A percentile compares a stretch with the other conserved stretches of the same genome.
These are phyloP conservation scores for Diaporthe humulicola DNA, from an alignment of 2,329 filamentous ascomycete species.

Conservation along the genomic window DNA sequence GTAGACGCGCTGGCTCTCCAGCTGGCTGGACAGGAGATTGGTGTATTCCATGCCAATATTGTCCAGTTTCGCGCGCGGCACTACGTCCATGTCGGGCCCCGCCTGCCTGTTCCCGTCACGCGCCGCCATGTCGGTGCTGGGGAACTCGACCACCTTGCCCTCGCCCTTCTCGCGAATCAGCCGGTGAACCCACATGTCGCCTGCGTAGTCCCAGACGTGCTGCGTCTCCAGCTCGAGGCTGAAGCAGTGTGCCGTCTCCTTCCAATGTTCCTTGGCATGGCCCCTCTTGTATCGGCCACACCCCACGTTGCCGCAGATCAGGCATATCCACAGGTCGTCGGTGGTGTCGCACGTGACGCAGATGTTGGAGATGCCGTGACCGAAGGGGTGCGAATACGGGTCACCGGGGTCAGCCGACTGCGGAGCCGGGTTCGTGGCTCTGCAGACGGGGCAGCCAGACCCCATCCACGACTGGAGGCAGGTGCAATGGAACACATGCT, in stretches of 20 bases:
- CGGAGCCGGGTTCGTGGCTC: slow-evolving; percentile 76
- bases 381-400: slow-evolving; percentile 68
- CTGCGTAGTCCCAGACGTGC: slow-evolving; percentile 97
- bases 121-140: slow-evolving; percentile 56
- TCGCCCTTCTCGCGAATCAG: slow-evolving; percentile 95
- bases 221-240: slow-evolving; percentile 94
- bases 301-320: slow-evolving; percentile 92
- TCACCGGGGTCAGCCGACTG: slow-evolving; percentile 59
- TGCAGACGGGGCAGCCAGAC: slow-evolving; percentile 92
- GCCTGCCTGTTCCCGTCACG: slow-evolving; percentile 42
- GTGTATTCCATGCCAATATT: slow-evolving; percentile 95
- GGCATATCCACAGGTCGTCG: slow-evolving; percentile 92
- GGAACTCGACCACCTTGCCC: slow-evolving; percentile 92
- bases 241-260: slow-evolving; percentile 89
- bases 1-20: slow-evolving; percentile 92
- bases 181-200: slow-evolving; percentile 95
- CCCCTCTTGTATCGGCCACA: slow-evolving; percentile 95
- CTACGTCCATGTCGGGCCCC: slow-evolving; percentile 64
- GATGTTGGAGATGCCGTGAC: slow-evolving; percentile 73
- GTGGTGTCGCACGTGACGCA: slow-evolving; percentile 86
- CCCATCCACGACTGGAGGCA: slow-evolving; percentile 98
- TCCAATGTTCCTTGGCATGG: slow-evolving; percentile 94
- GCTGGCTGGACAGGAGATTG: slow-evolving; percentile 90
- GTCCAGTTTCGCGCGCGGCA: slow-evolving; percentile 77
- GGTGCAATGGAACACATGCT: slow-evolving; percentile 97